Conservation (phyloP, 805 yeast species). For the Saturnispora ahearnii region DNA sequence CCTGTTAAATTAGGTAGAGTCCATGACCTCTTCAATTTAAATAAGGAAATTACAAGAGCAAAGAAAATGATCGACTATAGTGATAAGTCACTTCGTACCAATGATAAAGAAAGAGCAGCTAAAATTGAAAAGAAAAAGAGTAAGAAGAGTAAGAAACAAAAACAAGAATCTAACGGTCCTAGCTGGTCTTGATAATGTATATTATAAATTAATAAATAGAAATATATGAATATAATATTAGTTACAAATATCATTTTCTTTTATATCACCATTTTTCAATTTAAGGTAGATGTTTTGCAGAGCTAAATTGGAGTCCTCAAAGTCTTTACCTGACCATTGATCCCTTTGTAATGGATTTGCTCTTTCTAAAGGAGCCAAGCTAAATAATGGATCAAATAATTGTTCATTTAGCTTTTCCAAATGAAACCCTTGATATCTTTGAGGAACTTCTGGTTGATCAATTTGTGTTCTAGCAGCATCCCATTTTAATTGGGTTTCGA, state of each 20-base stretch:
- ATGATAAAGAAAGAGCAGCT: slow-evolving; percentile 15
- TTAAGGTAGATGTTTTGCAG: slow-evolving; percentile 10
- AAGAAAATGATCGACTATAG: slow-evolving; percentile 57
- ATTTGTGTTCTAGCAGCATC: slow-evolving; percentile 12
- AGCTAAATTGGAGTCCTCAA: slow-evolving; percentile 11
- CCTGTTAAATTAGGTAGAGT: slow-evolving; percentile 61
- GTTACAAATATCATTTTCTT: slow-evolving; percentile 8
- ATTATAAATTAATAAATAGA: background rate
- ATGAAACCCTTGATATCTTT: slow-evolving; percentile 11
- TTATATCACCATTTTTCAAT: slow-evolving; percentile 6
- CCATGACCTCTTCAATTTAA: slow-evolving; percentile 50
- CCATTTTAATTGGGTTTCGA: slow-evolving; percentile 32
- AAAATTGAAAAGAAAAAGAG: slow-evolving; percentile 5
- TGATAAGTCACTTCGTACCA: slow-evolving; percentile 34
- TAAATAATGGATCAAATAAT: slow-evolving; percentile 13
- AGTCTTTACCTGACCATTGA: slow-evolving; percentile 6
- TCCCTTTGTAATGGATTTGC: slow-evolving; percentile 12
- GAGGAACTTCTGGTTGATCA: slow-evolving; percentile 14
- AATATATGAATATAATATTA: background rate
- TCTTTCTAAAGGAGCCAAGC: slow-evolving; percentile 14
- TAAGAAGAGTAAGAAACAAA: slow-evolving; percentile 5
- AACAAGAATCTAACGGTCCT: background rate
- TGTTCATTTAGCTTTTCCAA: slow-evolving; percentile 10
- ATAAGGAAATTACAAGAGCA: slow-evolving; percentile 55
- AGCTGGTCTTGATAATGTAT: background rate